These are phyloP conservation scores for Fusarium miscanthi DNA, from an alignment of 2,329 filamentous ascomycete species.

Conservation along the genomic window DNA sequence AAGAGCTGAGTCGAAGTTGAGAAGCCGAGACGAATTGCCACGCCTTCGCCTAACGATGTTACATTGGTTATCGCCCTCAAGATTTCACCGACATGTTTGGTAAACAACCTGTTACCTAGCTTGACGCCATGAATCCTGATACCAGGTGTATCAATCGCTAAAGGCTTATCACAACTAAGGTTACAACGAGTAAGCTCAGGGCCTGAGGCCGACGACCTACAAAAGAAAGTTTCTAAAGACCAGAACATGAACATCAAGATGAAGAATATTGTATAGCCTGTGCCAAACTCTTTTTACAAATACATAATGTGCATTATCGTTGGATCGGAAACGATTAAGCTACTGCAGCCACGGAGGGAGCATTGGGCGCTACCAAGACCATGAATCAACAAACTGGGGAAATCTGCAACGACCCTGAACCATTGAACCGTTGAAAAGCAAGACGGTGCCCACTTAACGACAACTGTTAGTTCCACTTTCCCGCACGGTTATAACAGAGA, in stretches of 20 bases:
- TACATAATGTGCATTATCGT: neutral
- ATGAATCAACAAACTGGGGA: slow-evolving; percentile 17
- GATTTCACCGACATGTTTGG: neutral
- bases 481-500: slow-evolving; percentile 1
- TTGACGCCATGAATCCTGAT: slow-evolving; percentile 17
- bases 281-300: neutral
- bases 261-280: neutral
- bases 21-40: slow-evolving; percentile 24
- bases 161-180: slow-evolving; percentile 7
- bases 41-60: neutral
- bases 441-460: slow-evolving; percentile 24
- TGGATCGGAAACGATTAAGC: neutral
- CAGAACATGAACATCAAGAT: neutral
- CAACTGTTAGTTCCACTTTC: slow-evolving; percentile 21
- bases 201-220: neutral
- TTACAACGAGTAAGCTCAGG: slow-evolving; percentile 18
- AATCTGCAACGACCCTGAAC: slow-evolving; percentile 27
- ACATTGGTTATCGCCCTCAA: slow-evolving; percentile 14
- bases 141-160: slow-evolving; percentile 21
- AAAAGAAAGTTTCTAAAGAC: neutral
- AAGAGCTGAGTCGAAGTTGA: neutral
- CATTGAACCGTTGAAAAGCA: slow-evolving; percentile 23
- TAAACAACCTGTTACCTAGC: neutral
- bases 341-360: slow-evolving; percentile 2
- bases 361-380: neutral